These are phyloP conservation scores for Sarocladium brachiariae DNA, from an alignment of 2,329 filamentous ascomycete genomes.

Conservation along the genomic window DNA sequence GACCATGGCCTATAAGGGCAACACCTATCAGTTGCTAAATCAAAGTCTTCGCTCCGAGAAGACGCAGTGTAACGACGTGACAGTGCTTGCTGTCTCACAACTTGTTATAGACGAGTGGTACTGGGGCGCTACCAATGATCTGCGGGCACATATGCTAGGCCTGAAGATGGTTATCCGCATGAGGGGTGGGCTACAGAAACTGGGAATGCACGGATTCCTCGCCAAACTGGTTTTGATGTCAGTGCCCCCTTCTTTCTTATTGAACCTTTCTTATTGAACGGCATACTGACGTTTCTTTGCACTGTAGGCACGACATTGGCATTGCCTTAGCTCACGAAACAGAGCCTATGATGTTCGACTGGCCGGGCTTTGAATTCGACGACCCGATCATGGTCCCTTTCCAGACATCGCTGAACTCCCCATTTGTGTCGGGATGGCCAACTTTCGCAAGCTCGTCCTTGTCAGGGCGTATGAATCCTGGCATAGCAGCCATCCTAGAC, in stretches of 20 bases:
- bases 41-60: conserved; percentile 33
- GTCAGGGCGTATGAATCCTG: conserved; percentile 36
- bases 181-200: conserved; percentile 36
- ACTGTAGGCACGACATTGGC: conserved; percentile 35
- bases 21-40: conserved; percentile 39
- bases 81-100: conserved; percentile 41
- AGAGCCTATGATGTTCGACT: conserved; percentile 33
- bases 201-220: conserved; percentile 40
- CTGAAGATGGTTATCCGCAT: conserved; percentile 41
- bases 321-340: conserved; percentile 43
- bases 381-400: conserved; percentile 32
- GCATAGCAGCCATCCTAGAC: conserved; percentile 43
- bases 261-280: no score
- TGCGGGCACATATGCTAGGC: conserved; percentile 39
- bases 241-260: no score
- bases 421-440: conserved; percentile 35
- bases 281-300: neutral
- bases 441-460: conserved; percentile 36
- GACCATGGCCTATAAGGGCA: conserved; percentile 35
- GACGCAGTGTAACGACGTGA: conserved; percentile 34
- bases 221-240: conserved; percentile 43
- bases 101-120: conserved; percentile 48
- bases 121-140: conserved; percentile 39
- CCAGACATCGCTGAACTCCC: conserved; percentile 39
- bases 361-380: conserved; percentile 33